These are phyloP conservation scores for Fusarium dimerum DNA, from an alignment of 2,329 filamentous ascomycete genomes.

Conservation along the genomic window DNA sequence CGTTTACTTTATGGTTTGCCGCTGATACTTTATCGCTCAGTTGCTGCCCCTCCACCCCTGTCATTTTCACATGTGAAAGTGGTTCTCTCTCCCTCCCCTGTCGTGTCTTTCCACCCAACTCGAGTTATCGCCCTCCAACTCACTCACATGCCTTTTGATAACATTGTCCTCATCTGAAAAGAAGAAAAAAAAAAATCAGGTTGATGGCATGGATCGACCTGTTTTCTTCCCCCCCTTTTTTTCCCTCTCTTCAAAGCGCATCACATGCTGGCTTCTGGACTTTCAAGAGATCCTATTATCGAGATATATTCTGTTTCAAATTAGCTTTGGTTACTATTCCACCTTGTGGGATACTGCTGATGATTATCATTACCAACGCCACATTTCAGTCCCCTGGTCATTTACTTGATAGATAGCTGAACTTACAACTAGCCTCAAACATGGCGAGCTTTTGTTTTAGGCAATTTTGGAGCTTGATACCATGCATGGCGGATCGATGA, in stretches of 20 bases:
- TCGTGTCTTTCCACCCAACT: slow-evolving; percentile 1
- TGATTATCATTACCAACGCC: background rate
- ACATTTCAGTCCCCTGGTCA: background rate
- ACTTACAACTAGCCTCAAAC: background rate
- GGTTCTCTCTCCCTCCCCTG: slow-evolving; percentile 12
- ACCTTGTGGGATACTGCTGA: background rate
- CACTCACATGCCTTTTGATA: background rate
- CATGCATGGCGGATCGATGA: background rate
- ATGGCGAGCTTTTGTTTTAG: background rate
- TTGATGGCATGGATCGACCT: background rate
- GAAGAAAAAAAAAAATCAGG: background rate
- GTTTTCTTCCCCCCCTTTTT: too few relatives aligned
- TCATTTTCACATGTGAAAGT: slow-evolving; percentile 34
- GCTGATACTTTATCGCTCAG: background rate
- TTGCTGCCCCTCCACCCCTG: slow-evolving; percentile 7
- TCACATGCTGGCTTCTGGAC: too few relatives aligned
- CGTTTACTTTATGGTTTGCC: background rate
- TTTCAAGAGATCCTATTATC: too few relatives aligned
- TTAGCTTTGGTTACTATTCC: too few relatives aligned
- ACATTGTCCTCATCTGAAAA: background rate
- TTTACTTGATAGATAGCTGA: background rate
- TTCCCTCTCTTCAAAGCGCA: too few relatives aligned
- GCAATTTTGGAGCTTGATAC: background rate
- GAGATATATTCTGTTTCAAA: too few relatives aligned
- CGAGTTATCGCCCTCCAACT: background rate